Conservation (phyloP, 169 alveolate genomes). For the Ichthyophthirius multifiliis region DNA sequence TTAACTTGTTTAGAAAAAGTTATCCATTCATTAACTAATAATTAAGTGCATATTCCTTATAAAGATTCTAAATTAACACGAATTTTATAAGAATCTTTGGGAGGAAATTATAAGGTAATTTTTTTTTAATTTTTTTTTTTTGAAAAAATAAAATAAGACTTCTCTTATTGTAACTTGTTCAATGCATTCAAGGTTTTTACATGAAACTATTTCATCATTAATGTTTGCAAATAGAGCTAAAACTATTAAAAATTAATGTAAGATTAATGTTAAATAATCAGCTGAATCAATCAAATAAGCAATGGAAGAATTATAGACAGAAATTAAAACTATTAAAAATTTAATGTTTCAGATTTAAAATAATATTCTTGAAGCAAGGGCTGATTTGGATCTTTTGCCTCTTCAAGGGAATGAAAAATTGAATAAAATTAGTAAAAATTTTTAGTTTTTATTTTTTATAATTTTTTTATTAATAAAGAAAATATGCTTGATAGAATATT, state of each 20-base stretch:
- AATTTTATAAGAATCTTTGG: conserved; percentile 75
- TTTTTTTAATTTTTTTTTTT: background rate
- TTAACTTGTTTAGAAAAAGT: conserved; percentile 72
- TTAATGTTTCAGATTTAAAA: background rate
- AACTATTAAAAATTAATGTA: conserved; percentile 72
- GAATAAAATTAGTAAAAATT: background rate
- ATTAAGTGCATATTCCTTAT: conserved; percentile 75
- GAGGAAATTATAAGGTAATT: conserved; percentile 73
- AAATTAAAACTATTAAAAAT: background rate
- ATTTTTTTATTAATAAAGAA: background rate
- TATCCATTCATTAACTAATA: conserved; percentile 73
- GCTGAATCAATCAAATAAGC: background rate
- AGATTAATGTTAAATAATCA: conserved; percentile 53
- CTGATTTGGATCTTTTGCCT: background rate
- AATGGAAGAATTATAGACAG: background rate
- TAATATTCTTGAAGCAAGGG: background rate
- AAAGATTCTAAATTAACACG: conserved; percentile 81
- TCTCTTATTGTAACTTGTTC: conserved; percentile 73
- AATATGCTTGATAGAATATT: background rate
- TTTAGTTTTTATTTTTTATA: background rate
- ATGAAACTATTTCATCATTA: conserved; percentile 68
- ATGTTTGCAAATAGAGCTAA: conserved; percentile 83
- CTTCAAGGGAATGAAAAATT: background rate
- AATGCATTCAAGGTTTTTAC: conserved; percentile 62
- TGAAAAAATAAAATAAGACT: conserved; percentile 45